A percentile compares a stretch with the other conserved stretches of the same genome.
These are phyloP conservation scores for Obba rivulosa DNA, from an alignment of 768 basidiomycete genomes.

Conservation along the genomic window DNA sequence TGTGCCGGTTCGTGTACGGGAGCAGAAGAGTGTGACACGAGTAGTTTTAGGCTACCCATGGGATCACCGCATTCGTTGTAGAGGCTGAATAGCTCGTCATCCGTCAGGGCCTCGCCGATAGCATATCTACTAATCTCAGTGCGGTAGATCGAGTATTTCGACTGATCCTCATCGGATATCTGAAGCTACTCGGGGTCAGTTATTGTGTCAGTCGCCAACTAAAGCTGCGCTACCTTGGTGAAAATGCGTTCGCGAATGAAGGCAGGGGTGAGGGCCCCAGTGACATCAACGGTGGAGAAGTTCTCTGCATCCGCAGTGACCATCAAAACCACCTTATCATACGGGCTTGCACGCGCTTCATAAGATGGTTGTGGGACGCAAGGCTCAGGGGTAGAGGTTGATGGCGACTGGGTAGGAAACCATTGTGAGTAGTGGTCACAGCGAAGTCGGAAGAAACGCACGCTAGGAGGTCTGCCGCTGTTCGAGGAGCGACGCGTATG, in stretches of 20 bases:
- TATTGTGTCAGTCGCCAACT: not conserved
- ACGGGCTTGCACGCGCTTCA: slow-evolving; percentile 21
- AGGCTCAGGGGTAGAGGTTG: slow-evolving; percentile 14
- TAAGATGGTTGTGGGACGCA: slow-evolving; percentile 7
- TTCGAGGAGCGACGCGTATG: slow-evolving; percentile 18
- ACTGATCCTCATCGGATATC: slow-evolving; percentile 80
- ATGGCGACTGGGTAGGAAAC: slow-evolving; percentile 23
- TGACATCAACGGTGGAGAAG: slow-evolving; percentile 68
- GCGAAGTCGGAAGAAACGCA: slow-evolving; percentile 11
- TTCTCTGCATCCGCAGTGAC: slow-evolving; percentile 78
- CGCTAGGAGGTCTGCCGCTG: slow-evolving; percentile 24
- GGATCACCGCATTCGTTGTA: slow-evolving; percentile 71
- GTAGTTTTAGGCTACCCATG: slow-evolving; percentile 78
- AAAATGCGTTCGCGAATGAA: slow-evolving; percentile 79
- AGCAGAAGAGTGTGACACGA: slow-evolving; percentile 65
- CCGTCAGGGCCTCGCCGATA: slow-evolving; percentile 65
- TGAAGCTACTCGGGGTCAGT: slow-evolving; percentile 45
- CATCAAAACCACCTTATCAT: slow-evolving; percentile 20
- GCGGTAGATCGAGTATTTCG: slow-evolving; percentile 73
- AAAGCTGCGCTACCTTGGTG: slow-evolving; percentile 48
- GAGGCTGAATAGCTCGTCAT: slow-evolving; percentile 66
- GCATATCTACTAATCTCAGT: slow-evolving; percentile 82
- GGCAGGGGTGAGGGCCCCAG: slow-evolving; percentile 54
- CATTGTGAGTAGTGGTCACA: too few relatives aligned
- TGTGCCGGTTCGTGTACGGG: slow-evolving; percentile 49